Conservation (phyloP, 192 early-diverging fungal species). For the Entomortierella parvispora region DNA sequence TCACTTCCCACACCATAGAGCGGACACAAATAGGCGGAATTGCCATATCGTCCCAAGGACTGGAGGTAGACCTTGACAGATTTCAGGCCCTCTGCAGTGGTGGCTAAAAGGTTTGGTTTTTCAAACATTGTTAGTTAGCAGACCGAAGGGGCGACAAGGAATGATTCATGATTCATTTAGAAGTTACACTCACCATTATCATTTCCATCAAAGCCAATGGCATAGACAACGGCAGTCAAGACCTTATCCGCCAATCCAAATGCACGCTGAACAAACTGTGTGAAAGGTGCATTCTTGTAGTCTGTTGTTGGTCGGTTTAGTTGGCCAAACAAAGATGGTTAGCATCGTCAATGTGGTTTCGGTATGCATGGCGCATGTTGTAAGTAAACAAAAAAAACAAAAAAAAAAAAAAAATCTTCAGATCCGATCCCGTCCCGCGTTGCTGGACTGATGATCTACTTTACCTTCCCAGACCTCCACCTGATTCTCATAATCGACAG, state of each 20-base stretch:
- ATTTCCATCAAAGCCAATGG: constrained; percentile 65
- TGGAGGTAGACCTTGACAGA: constrained; percentile 72
- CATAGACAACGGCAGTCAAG: constrained; percentile 69
- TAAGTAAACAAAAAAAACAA: constrained; percentile 9
- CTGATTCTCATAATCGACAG: constrained; percentile 60
- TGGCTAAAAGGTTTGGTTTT: constrained; percentile 50
- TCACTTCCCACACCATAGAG: constrained; percentile 93
- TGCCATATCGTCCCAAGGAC: constrained; percentile 89
- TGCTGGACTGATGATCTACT: not conserved
- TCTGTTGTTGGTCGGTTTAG: constrained; percentile 42
- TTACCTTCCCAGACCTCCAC: constrained; percentile 49
- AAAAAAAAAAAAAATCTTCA: too few relatives aligned
- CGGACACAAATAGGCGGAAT: constrained; percentile 81
- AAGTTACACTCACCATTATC: constrained; percentile 47
- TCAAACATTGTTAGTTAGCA: not conserved
- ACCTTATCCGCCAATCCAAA: constrained; percentile 73
- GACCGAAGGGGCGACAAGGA: not conserved
- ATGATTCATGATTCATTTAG: too few relatives aligned
- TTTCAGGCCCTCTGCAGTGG: constrained; percentile 72
- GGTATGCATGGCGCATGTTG: too few relatives aligned
- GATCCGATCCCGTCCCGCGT: too few relatives aligned
- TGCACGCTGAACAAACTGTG: constrained; percentile 57
- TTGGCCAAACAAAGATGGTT: not conserved
- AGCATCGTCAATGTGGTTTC: too few relatives aligned
- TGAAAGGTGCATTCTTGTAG: constrained; percentile 53